Percentiles rank a stretch among this genome's conserved stretches.
Conservation (phyloP, 176 grass and related monocot species). For the Microstegium vimineum region DNA sequence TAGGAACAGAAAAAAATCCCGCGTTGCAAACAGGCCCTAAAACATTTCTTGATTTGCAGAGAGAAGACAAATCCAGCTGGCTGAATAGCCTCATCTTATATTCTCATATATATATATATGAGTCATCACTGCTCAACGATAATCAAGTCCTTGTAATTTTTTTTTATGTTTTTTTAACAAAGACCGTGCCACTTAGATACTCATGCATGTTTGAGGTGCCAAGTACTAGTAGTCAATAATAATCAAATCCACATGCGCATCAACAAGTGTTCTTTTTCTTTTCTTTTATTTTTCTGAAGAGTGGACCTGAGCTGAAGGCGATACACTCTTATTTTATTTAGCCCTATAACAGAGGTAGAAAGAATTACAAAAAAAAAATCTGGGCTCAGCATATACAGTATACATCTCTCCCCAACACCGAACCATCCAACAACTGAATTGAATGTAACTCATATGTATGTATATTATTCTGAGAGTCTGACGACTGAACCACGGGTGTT, state of each 20-base stretch:
- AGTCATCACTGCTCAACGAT: neutral
- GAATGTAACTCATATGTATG: too few relatives aligned
- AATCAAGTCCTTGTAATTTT: neutral
- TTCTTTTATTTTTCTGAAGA: neutral
- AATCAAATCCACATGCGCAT: neutral
- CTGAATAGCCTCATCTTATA: neutral
- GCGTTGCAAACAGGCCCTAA: too few relatives aligned
- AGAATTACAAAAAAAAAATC: neutral
- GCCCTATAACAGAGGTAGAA: neutral
- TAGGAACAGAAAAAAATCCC: too few relatives aligned
- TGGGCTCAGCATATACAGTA: neutral
- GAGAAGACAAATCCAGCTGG: neutral
- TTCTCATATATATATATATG: too few relatives aligned
- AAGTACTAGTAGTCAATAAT: neutral
- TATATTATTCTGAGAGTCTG: too few relatives aligned
- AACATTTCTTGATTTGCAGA: neutral
- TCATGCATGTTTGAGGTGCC: neutral
- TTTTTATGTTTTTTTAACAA: neutral
- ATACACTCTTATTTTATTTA: neutral
- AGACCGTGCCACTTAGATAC: neutral
- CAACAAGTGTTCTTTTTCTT: neutral
- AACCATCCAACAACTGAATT: neutral
- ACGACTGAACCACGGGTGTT: too few relatives aligned
- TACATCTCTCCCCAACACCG: neutral
- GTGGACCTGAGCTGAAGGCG: too few relatives aligned